Base-by-base conservation (phyloP, 306 rosid genomes). In the Rubus idaeus region DNA sequence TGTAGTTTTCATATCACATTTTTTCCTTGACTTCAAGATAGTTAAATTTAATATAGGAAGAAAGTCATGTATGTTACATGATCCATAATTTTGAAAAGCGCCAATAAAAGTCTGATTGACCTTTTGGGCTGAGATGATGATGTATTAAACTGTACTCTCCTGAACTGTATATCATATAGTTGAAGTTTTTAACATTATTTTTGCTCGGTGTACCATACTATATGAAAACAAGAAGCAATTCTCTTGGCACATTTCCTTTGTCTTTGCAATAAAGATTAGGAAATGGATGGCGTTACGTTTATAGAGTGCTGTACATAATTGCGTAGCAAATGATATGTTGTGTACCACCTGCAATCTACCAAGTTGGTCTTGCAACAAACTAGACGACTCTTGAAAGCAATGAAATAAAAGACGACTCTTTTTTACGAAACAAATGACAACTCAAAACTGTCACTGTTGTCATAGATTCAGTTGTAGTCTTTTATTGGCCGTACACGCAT, bases 31-130 rank as follows among this genome's bases (percentile, higher is more conserved):
- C 49, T 76, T 12, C 17, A 23, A 13, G 45, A 7, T 71, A 17
- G 20, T 55, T n/a, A 41, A 6, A 39, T 8, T 73, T 5, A 8
- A 56, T 55, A 41, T 57, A 57, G 77, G 77, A 23, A 39, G 16
- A 9, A 55, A 18, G 21, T 55, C 68, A 5, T 67, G 41, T 45
- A 14, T 21, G 18, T 76, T 74, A 53, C 74, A 14, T 46, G 81
- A 72, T 79, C 83, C 57, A 73, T 61, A 83, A 85, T 84, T 88
- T 93, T 86, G 85, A 80, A 64, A 61, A 71, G 82, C 45, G 23
- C 49, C 51, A 71, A 39, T 64, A 80, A 86, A 73, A 83, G 75
- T 77, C 63, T 65, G 57, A 63, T 60, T 73, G 35, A 74, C 71
- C 40, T 37, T 51, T 78, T 58, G 51, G 74, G 78, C 16, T 78